Percentiles rank a stretch among this genome's conserved stretches.
phyloP scores from a whole-genome alignment of 1,284 basidiomycete genomes.

The Neonothopanus nambi region DNA sequence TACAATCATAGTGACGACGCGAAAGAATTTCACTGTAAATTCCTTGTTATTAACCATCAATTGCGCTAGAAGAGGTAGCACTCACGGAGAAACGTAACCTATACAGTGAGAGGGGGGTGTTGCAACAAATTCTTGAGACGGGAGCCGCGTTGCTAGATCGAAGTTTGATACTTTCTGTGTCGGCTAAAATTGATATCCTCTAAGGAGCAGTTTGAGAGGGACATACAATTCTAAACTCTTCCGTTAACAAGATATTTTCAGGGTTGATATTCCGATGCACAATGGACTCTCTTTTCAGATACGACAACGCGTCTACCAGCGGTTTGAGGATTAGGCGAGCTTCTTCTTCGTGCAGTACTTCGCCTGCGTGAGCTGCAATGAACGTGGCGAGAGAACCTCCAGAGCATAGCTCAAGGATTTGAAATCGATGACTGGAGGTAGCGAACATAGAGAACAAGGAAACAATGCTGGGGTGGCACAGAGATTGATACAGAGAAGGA shows the following conservation, averaged over 20 bases:
- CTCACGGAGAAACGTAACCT: slow-evolving; percentile 37
- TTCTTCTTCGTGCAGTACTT: slow-evolving; percentile 34
- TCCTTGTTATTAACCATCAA: too few relatives aligned
- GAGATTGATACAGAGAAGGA: slow-evolving; percentile 36
- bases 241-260: slow-evolving; percentile 35
- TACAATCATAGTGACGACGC: slow-evolving; percentile 27
- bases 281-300: slow-evolving; percentile 41
- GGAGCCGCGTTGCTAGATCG: slow-evolving; percentile 28
- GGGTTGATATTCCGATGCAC: slow-evolving; percentile 39
- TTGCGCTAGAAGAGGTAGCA: background rate
- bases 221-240: slow-evolving; percentile 35
- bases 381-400: slow-evolving; percentile 38
- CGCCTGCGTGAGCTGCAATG: slow-evolving; percentile 24
- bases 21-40: slow-evolving; percentile 33
- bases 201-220: background rate
- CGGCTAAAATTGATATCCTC: background rate
- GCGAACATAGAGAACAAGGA: slow-evolving; percentile 46
- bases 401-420: slow-evolving; percentile 47
- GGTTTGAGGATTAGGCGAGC: slow-evolving; percentile 39
- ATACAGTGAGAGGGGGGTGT: slow-evolving; percentile 18
- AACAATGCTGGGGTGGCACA: slow-evolving; percentile 51
- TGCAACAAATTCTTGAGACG: slow-evolving; percentile 18
- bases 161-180: slow-evolving; percentile 42
- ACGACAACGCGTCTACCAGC: slow-evolving; percentile 42
- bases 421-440: slow-evolving; percentile 33